Evolutionary conservation across 345 rosid species (phyloP), one percentile per base, ranked within the genome.

Genomic region (Abelmoschus esculentus): DNA sequence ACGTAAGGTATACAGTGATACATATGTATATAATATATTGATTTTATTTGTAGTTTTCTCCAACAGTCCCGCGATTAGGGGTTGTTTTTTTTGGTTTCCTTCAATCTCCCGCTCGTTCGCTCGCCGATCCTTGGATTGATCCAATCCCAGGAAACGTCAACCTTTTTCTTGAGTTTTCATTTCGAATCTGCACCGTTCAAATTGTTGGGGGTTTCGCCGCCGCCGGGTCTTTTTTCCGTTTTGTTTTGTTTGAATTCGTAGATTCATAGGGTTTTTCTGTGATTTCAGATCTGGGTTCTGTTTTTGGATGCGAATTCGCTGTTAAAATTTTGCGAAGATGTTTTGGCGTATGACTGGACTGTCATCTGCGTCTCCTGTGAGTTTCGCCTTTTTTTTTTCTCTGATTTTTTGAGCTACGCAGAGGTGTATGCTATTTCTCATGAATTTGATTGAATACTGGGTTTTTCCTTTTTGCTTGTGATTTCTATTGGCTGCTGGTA

Each of bases 311-410:
- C 69, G 75, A 53, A 69, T 81, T 71, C 70, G 69, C 64, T 47
- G 57, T 49, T 65, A 38, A 52, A 49, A 70, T 75, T 14, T 44
- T 52, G 75, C 36, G 69, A 85, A 81, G 75, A 92, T 92, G 98
- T 92, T 92, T 77, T 92, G 98, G 98, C 96, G 95, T 55, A 92
- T 92, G 95, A 82, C 96, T 8, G 96, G 96, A 56, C 83, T 90
- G 77, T 88, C 96, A 72, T 82, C 98, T 63, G 89, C 96, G 15
- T 92, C 98, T 76, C 92, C 96, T 74, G 98, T 92, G 80, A 83
- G 95, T 83, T 54, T 59, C 57, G 14, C 17, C 64, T 69, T 44
- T 64, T 68, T 15, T 26, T 14, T 26, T 5, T 13, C 17, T 64
- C 53, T 49, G n/a, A 32, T 52, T 65, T 1, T 71, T 56, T 76